Evolutionary conservation across 495 filamentous ascomycete species (phyloP).

Genomic region (Alectoria sarmentosa): DNA sequence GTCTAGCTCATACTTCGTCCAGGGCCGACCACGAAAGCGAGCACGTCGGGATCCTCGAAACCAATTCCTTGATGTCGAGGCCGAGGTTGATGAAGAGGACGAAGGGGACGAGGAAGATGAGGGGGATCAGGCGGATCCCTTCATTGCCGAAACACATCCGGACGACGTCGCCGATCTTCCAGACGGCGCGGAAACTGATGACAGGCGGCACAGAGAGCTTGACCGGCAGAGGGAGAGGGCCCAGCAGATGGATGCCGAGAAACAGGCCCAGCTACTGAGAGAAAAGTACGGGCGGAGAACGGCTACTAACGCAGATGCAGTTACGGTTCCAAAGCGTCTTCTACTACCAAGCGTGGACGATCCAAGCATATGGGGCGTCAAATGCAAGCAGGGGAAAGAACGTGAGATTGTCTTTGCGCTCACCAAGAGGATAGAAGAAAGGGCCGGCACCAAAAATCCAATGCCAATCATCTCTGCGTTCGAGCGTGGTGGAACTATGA

Average conservation of each 20-base stretch:
- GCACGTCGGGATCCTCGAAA: conserved; percentile 59
- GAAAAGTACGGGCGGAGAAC: conserved; percentile 70
- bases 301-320: conserved; percentile 49
- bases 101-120: conserved; percentile 89
- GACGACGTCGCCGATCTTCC: conserved; percentile 79
- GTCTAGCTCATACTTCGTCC: conserved; percentile 14
- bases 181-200: conserved; percentile 75
- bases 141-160: conserved; percentile 82
- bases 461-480: conserved; percentile 81
- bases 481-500: conserved; percentile 79
- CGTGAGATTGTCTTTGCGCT: conserved; percentile 79
- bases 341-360: conserved; percentile 92
- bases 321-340: conserved; percentile 75
- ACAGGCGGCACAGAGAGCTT: conserved; percentile 87
- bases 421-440: conserved; percentile 78
- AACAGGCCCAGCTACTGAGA: conserved; percentile 76
- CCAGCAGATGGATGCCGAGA: conserved; percentile 83
- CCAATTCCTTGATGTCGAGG: conserved; percentile 90
- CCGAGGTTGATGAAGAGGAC: conserved; percentile 94
- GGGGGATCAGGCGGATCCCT: conserved; percentile 66
- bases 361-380: conserved; percentile 91
- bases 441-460: conserved; percentile 62
- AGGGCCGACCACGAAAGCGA: conserved; percentile 76
- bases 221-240: conserved; percentile 84
- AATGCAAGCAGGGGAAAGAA: conserved; percentile 92